Evolutionary conservation across 2,329 filamentous ascomycete genomes (phyloP), one percentile per base, ranked within the genome.

Genomic region (Diplodia mutila): DNA sequence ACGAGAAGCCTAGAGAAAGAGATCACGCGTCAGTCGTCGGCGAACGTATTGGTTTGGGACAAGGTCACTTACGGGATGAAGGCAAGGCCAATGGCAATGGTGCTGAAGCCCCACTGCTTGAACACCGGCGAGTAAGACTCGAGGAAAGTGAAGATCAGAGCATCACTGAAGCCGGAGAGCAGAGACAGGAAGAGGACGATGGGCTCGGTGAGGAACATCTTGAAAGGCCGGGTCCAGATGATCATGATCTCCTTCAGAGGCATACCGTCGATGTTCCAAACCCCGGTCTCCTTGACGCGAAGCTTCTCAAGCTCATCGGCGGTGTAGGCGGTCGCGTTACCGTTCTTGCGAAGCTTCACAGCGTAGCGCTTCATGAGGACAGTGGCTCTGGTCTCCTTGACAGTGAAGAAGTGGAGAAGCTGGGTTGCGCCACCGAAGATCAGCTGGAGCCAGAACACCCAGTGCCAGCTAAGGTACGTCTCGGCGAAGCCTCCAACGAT

Each of bases 391-490:
- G 92, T 94, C 78, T 95, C 92, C 1, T 91, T 91, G 4, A 94
- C 91, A 8, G 87, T 83, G 59, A 91, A 73, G 51, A 90, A 79
- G 75, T 93, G 91, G 4, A 91, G 73, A 4, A 86, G 21, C 74
- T 94, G 91, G 3, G 91, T 86, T 48, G 86, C 83, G 12, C 79
- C 88, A 21, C 92, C 91, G 65, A 94, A 88, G 71, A 94, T 93
- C 70, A 94, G 85, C 78, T 93, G 91, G 66, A 94, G 89, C 91
- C 91, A 94, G 76, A 94, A 93, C 64, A 84, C 87, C 89, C 89
- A 93, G 70, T 84, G 85, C 89, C 91, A 93, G 29, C 75, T 69
- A 7, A 83, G 71, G 70, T 80, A 79, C 12, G 78, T 76, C 51
- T 84, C 79, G 7, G 86, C 79, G 64, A 85, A 86, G 0, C 85